These are phyloP conservation scores for Populus deltoides DNA, from an alignment of 345 rosid species.

Conservation along the genomic window DNA sequence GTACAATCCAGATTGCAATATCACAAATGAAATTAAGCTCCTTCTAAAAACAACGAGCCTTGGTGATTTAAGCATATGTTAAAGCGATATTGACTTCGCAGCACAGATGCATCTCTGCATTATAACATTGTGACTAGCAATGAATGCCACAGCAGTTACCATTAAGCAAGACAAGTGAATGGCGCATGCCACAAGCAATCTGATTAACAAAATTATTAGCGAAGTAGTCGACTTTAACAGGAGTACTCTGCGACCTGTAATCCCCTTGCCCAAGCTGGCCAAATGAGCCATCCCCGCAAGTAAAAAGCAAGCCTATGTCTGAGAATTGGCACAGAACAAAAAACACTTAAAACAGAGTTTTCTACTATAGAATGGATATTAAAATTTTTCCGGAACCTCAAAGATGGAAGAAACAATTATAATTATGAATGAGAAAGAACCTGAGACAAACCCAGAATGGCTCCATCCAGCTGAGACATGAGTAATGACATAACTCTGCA, in stretches of 20 bases:
- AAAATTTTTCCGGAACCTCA: too few relatives aligned
- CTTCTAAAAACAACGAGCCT: too few relatives aligned
- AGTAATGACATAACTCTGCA: slow-evolving; percentile 36
- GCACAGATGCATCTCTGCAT: slow-evolving; percentile 1
- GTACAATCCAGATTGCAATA: slow-evolving; percentile 24
- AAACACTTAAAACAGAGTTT: background rate
- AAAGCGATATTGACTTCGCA: background rate
- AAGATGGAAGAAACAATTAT: background rate
- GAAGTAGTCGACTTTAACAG: slow-evolving; percentile 62
- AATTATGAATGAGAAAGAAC: slow-evolving; percentile 32
- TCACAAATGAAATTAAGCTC: too few relatives aligned
- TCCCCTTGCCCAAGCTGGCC: slow-evolving; percentile 98
- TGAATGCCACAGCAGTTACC: slow-evolving; percentile 38
- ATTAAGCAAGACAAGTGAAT: slow-evolving; percentile 71
- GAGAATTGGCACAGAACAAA: background rate
- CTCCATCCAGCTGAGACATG: slow-evolving; percentile 88
- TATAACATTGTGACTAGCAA: background rate
- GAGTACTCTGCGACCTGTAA: slow-evolving; percentile 44
- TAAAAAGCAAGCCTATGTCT: slow-evolving; percentile 61
- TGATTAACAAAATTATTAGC: slow-evolving; percentile 45
- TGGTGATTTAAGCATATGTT: background rate
- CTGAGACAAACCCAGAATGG: slow-evolving; percentile 85
- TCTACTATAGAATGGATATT: background rate
- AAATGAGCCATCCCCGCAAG: slow-evolving; percentile 89
- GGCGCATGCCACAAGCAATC: slow-evolving; percentile 92